Conservation (phyloP, 306 rosid species). For the Lathyrus tuberosus region DNA sequence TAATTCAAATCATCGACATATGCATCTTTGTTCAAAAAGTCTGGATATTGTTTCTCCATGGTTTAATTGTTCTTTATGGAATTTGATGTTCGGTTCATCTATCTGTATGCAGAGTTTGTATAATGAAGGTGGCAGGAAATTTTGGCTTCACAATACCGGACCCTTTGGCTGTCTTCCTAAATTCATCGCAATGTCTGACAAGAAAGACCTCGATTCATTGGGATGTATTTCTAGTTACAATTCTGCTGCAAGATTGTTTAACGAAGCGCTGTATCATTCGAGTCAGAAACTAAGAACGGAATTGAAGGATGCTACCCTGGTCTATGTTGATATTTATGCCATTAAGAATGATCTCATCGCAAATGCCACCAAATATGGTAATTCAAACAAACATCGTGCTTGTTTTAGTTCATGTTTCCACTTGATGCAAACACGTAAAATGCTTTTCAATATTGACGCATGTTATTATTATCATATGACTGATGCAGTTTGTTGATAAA, state of each 20-base stretch:
- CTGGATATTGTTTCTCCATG: constrained; percentile 13
- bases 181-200: constrained; percentile 52
- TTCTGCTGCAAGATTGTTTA: constrained; percentile 71
- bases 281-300: constrained; percentile 55
- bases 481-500: constrained; percentile 25
- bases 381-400: constrained; percentile 12
- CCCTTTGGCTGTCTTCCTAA: constrained; percentile 96
- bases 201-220: constrained; percentile 56
- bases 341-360: constrained; percentile 76
- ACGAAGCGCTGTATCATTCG: constrained; percentile 57
- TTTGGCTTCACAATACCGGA: constrained; percentile 96
- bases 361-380: constrained; percentile 73
- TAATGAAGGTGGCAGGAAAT: constrained; percentile 82
- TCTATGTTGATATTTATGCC: constrained; percentile 77
- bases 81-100: constrained; percentile 19
- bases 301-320: constrained; percentile 64
- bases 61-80: background rate
- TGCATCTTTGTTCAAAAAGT: background rate
- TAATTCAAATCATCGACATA: constrained; percentile 17
- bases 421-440: background rate
- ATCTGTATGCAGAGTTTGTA: constrained; percentile 58
- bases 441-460: background rate
- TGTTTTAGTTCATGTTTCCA: background rate
- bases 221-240: constrained; percentile 82
- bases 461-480: background rate